These are phyloP conservation scores for Mycothermus thermophilus DNA, from an alignment of 495 filamentous ascomycete genomes.

Conservation along the genomic window DNA sequence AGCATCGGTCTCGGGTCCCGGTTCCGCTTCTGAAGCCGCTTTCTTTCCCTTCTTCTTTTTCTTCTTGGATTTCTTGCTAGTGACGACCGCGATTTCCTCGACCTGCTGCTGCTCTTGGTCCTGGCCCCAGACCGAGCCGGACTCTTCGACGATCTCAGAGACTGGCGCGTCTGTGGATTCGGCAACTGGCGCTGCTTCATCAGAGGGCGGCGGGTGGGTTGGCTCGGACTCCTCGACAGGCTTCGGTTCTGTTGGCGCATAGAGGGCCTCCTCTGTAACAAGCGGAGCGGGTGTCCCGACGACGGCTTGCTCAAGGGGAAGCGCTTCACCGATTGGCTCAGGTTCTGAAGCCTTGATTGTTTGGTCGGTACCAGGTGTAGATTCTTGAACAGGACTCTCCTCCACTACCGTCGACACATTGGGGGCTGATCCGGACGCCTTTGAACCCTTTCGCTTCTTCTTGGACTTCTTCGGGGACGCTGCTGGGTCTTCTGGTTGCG, in stretches of 20 bases:
- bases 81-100: background rate
- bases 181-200: too few relatives aligned
- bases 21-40: too few relatives aligned
- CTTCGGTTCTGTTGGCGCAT: slow-evolving; percentile 5
- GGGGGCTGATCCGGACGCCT: background rate
- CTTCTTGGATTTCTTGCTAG: slow-evolving; percentile 16
- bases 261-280: too few relatives aligned
- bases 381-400: background rate
- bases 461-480: slow-evolving; percentile 13
- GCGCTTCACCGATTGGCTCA: too few relatives aligned
- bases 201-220: too few relatives aligned
- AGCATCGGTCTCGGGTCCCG: too few relatives aligned
- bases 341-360: slow-evolving; percentile 11
- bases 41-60: slow-evolving; percentile 17
- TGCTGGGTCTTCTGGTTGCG: slow-evolving; percentile 1
- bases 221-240: background rate
- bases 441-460: slow-evolving; percentile 9
- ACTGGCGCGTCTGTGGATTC: too few relatives aligned
- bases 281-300: too few relatives aligned
- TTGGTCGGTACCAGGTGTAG: too few relatives aligned
- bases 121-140: background rate
- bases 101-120: background rate
- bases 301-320: too few relatives aligned
- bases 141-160: background rate
- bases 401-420: background rate